phyloP scores from a whole-genome alignment of 2,329 filamentous ascomycete genomes.

The Alternaria sp. region DNA sequence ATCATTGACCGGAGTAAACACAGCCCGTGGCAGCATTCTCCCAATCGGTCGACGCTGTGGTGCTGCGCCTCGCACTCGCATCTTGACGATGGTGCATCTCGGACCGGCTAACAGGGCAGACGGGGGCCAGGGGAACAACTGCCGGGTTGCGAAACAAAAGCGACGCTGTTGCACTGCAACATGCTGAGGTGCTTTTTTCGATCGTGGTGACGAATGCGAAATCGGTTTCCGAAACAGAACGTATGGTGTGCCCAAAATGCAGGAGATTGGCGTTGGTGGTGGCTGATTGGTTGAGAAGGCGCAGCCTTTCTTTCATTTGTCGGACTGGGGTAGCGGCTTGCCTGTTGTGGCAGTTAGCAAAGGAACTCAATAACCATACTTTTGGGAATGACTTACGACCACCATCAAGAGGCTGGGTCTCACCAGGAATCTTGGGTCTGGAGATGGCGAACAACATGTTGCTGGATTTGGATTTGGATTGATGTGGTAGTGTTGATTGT shows the following conservation, averaged over 20 bases:
- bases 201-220: conserved; percentile 11
- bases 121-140: conserved; percentile 7
- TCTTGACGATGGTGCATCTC: conserved; percentile 16
- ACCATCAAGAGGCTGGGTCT: conserved; percentile 28
- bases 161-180: conserved; percentile 16
- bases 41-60: conserved; percentile 17
- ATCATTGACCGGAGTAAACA: conserved; percentile 40
- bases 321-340: conserved; percentile 24
- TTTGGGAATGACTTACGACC: conserved; percentile 26
- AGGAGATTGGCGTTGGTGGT: conserved; percentile 10
- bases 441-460: conserved; percentile 22
- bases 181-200: conserved; percentile 8
- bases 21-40: conserved; percentile 37
- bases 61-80: conserved; percentile 35
- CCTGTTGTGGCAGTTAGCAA: conserved; percentile 25
- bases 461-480: conserved; percentile 7
- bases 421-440: conserved; percentile 22
- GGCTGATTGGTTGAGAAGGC: conserved; percentile 20
- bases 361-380: neutral
- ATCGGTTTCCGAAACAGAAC: conserved; percentile 25
- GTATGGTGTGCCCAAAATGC: conserved; percentile 28
- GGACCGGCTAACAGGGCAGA: conserved; percentile 5
- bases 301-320: conserved; percentile 28
- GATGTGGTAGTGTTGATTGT: conserved; percentile 10
- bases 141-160: conserved; percentile 14